A percentile compares a stretch with the other conserved stretches of the same genome.
Conservation (phyloP, 2,329 filamentous ascomycete genomes). For the Pyrenophora graminea region DNA sequence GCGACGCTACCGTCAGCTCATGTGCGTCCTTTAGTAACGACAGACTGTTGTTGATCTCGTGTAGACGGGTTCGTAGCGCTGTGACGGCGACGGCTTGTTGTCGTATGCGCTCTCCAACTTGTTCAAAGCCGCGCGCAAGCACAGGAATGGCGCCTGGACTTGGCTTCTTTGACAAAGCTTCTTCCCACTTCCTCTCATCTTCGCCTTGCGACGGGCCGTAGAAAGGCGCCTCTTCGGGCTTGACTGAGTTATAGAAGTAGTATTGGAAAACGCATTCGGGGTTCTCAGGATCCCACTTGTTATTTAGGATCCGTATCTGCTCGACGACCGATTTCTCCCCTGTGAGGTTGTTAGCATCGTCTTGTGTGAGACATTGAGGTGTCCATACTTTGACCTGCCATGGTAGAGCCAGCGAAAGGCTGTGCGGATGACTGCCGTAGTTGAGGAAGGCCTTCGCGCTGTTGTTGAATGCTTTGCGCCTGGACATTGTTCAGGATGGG, state of each 20-base stretch:
- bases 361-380: not conserved
- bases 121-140: slow-evolving; percentile 72
- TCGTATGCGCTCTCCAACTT: slow-evolving; percentile 72
- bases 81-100: slow-evolving; percentile 71
- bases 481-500: slow-evolving; percentile 35
- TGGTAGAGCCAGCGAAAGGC: slow-evolving; percentile 32
- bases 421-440: slow-evolving; percentile 37
- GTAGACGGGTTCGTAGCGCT: slow-evolving; percentile 71
- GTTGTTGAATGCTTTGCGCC: slow-evolving; percentile 44
- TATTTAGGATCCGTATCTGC: slow-evolving; percentile 70
- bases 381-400: slow-evolving; percentile 37
- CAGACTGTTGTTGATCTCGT: slow-evolving; percentile 78
- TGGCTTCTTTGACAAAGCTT: slow-evolving; percentile 79
- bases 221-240: slow-evolving; percentile 73
- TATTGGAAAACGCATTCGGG: slow-evolving; percentile 75
- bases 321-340: slow-evolving; percentile 74
- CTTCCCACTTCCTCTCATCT: slow-evolving; percentile 80
- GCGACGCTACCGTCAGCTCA: slow-evolving; percentile 75
- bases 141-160: slow-evolving; percentile 76
- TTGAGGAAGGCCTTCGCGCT: slow-evolving; percentile 43
- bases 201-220: slow-evolving; percentile 72
- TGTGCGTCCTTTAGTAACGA: slow-evolving; percentile 74
- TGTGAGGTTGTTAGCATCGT: slow-evolving; percentile 35
- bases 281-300: slow-evolving; percentile 74
- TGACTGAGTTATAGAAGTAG: slow-evolving; percentile 87